Percentiles rank a stretch among this genome's conserved stretches.
phyloP scores from a whole-genome alignment of 2,329 filamentous ascomycete genomes.

The Trichoderma polysporum region DNA sequence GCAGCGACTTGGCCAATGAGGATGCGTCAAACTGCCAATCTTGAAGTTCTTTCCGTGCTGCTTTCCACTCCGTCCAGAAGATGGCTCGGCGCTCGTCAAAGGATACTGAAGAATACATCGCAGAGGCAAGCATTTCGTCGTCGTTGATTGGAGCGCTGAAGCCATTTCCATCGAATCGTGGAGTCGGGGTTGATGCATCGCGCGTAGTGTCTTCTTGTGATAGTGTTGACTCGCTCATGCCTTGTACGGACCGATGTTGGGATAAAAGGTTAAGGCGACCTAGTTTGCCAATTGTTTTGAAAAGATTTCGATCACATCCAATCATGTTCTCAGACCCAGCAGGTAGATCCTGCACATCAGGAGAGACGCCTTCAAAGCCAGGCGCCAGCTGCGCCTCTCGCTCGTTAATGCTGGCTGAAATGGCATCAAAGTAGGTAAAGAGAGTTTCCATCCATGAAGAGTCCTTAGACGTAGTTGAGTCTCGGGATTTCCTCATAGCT shows the following conservation, averaged over 20 bases:
- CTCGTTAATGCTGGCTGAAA: slow-evolving; percentile 89
- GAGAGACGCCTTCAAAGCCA: slow-evolving; percentile 58
- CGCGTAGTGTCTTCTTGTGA: slow-evolving; percentile 29
- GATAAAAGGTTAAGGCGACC: slow-evolving; percentile 82
- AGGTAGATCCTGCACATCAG: slow-evolving; percentile 50
- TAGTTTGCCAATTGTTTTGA: slow-evolving; percentile 80
- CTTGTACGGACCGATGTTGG: slow-evolving; percentile 61
- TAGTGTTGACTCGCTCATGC: slow-evolving; percentile 25
- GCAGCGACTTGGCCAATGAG: slow-evolving; percentile 51
- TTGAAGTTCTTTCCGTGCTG: slow-evolving; percentile 72
- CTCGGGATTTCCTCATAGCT: slow-evolving; percentile 60
- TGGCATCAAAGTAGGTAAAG: slow-evolving; percentile 92
- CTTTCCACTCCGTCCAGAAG: slow-evolving; percentile 89
- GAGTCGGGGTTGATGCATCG: slow-evolving; percentile 33
- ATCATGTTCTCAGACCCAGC: slow-evolving; percentile 78
- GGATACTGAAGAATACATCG: slow-evolving; percentile 30
- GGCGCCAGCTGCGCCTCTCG: slow-evolving; percentile 78
- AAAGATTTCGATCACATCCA: slow-evolving; percentile 82
- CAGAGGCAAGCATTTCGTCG: slow-evolving; percentile 50
- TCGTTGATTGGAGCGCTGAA: slow-evolving; percentile 58
- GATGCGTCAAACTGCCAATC: slow-evolving; percentile 73
- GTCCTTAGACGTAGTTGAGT: slow-evolving; percentile 55
- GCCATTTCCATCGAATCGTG: slow-evolving; percentile 66
- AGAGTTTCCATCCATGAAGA: slow-evolving; percentile 89
- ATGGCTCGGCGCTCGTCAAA: slow-evolving; percentile 59